Evolutionary conservation across 352 stramenopile genomes (phyloP).

Genomic region (Phytophthora sp.): DNA sequence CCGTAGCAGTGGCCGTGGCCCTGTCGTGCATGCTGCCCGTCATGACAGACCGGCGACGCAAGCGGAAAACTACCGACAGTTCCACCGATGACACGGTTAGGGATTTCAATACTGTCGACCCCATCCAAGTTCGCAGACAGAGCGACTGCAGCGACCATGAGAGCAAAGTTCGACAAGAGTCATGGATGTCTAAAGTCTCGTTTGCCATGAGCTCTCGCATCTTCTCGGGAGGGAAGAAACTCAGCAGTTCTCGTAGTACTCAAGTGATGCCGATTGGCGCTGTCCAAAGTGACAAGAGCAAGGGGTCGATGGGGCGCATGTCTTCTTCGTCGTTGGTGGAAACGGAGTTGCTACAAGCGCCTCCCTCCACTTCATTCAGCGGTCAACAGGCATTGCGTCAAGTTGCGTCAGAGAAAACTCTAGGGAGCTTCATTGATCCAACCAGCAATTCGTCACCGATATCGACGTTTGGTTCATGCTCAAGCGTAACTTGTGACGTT

Average conservation of each 20-base stretch:
- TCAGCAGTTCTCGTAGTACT: constrained; percentile 59
- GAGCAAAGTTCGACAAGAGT: constrained; percentile 40
- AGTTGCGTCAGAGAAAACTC: constrained; percentile 20
- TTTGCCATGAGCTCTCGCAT: constrained; percentile 67
- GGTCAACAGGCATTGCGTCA: constrained; percentile 4
- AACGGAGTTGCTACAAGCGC: neutral
- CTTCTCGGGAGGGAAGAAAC: constrained; percentile 54
- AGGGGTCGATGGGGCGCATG: neutral
- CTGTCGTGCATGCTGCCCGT: constrained; percentile 8
- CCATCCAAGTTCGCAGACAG: constrained; percentile 18
- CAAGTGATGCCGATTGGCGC: constrained; percentile 59
- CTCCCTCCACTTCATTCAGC: neutral
- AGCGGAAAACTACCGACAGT: constrained; percentile 37
- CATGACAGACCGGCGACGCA: constrained; percentile 53
- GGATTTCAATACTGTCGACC: constrained; percentile 47
- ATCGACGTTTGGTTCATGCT: constrained; percentile 27
- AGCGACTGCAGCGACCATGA: constrained; percentile 35
- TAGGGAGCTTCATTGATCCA: constrained; percentile 2
- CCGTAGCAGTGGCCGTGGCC: constrained; percentile 5
- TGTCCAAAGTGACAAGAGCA: constrained; percentile 16
- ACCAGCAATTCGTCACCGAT: constrained; percentile 1
- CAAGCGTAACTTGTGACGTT: constrained; percentile 47
- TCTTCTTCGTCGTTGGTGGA: constrained; percentile 22
- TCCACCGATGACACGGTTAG: constrained; percentile 32
- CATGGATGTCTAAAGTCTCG: constrained; percentile 76